Percentiles rank a stretch among this genome's conserved stretches.
Conservation (phyloP, 805 yeast species). For the Huiozyma naganishii region DNA sequence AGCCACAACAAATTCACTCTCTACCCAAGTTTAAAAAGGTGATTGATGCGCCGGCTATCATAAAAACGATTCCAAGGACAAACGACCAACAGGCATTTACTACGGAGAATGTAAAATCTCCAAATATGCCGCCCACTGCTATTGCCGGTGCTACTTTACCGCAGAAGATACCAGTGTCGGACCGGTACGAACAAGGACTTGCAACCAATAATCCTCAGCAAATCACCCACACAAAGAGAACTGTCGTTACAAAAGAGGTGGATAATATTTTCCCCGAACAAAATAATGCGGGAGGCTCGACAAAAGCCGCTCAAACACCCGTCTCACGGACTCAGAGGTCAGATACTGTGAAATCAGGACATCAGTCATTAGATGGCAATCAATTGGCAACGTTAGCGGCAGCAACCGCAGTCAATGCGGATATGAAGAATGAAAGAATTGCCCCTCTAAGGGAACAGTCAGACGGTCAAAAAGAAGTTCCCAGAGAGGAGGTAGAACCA, state of each 20-base stretch:
- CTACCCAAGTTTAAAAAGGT: constrained; percentile 1
- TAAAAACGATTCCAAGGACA: not conserved
- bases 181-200: not conserved
- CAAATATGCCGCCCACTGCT: not conserved
- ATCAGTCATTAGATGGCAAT: not conserved
- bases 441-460: not conserved
- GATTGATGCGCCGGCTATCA: constrained; percentile 1
- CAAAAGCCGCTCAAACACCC: not conserved
- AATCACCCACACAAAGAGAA: not conserved
- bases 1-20: not conserved
- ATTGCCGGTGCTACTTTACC: constrained; percentile 28
- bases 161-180: constrained; percentile 23
- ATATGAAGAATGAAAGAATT: not conserved
- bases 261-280: not conserved
- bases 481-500: not conserved
- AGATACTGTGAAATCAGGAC: not conserved
- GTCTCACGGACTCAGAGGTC: not conserved
- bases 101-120: no score
- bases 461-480: not conserved
- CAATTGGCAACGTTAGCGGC: constrained; percentile 3
- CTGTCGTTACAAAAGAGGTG: not conserved
- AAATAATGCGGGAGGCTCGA: not conserved
- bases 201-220: not conserved
- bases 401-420: constrained; percentile 2
- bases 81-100: not conserved